Evolutionary conservation across 2,329 filamentous ascomycete species (phyloP).

Genomic region (Aspergillus fumigatiaffinis): DNA sequence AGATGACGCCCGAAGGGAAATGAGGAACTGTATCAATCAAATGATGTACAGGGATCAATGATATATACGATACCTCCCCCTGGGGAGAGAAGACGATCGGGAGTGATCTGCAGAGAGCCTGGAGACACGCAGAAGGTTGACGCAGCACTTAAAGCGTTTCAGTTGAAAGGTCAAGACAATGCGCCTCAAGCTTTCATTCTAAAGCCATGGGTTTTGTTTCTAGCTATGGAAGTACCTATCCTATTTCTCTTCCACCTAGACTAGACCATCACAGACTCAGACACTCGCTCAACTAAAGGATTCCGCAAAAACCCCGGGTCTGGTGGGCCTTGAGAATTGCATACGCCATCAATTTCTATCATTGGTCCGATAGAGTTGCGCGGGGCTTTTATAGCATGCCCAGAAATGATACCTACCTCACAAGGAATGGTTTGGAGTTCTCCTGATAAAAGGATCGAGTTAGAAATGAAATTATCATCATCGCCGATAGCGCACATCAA

Average conservation of each 20-base stretch:
- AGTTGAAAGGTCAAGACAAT: background rate
- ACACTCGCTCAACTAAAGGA: background rate
- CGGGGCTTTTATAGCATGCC: background rate
- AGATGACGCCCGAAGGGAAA: constrained; percentile 1
- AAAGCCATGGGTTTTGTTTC: background rate
- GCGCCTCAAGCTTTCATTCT: background rate
- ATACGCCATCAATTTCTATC: background rate
- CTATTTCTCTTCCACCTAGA: too few species aligned
- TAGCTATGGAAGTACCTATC: background rate
- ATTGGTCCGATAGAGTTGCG: background rate
- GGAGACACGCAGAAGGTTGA: background rate
- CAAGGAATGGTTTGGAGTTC: background rate
- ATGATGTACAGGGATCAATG: background rate
- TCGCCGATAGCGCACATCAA: background rate
- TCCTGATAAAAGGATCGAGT: background rate
- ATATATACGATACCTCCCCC: background rate
- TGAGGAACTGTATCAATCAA: background rate
- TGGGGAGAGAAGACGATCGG: background rate
- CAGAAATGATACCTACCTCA: too few species aligned
- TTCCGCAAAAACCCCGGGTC: background rate
- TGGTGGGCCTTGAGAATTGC: background rate
- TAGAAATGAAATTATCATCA: too few species aligned
- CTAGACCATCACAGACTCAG: too few species aligned
- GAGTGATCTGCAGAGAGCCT: background rate
- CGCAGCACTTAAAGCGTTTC: background rate